Evolutionary conservation across 1,284 basidiomycete species (phyloP).

Genomic region (Sparassis latifolia): DNA sequence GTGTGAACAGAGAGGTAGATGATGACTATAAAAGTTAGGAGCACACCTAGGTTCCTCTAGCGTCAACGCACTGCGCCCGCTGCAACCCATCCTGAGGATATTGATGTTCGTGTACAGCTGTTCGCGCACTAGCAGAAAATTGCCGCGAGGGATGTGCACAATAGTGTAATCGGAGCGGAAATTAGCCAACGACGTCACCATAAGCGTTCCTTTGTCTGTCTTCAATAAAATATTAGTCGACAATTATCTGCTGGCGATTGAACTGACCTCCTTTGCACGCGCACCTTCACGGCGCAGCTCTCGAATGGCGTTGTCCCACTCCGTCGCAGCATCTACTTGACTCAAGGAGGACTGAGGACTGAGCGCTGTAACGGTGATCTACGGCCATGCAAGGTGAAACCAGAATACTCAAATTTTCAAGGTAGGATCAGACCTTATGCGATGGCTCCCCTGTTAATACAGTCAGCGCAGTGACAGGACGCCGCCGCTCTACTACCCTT

Average conservation of each 20-base stretch:
- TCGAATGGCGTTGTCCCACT: constrained; percentile 56
- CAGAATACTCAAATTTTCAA: too few relatives aligned
- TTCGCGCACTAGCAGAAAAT: constrained; percentile 53
- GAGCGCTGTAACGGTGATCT: constrained; percentile 58
- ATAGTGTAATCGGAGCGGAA: constrained; percentile 82
- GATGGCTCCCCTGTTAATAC: constrained; percentile 69
- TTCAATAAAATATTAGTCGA: constrained; percentile 17
- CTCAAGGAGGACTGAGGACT: constrained; percentile 37
- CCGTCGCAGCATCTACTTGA: constrained; percentile 38
- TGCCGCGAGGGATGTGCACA: constrained; percentile 65
- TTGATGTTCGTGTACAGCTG: constrained; percentile 74
- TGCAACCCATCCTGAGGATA: constrained; percentile 71
- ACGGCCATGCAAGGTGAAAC: background rate
- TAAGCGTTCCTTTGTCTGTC: constrained; percentile 62
- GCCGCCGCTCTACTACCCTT: constrained; percentile 63
- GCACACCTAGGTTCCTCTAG: constrained; percentile 65
- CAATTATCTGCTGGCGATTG: background rate
- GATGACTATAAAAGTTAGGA: background rate
- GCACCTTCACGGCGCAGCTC: constrained; percentile 60
- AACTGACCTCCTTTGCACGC: constrained; percentile 53
- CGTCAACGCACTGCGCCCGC: constrained; percentile 66
- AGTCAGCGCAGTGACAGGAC: constrained; percentile 51
- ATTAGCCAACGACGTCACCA: constrained; percentile 77
- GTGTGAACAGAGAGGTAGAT: background rate
- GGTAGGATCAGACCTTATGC: constrained; percentile 43